Evolutionary conservation across 257 asterid species (phyloP), one percentile per base, ranked within the genome.

Genomic region (Plantago ovata): DNA sequence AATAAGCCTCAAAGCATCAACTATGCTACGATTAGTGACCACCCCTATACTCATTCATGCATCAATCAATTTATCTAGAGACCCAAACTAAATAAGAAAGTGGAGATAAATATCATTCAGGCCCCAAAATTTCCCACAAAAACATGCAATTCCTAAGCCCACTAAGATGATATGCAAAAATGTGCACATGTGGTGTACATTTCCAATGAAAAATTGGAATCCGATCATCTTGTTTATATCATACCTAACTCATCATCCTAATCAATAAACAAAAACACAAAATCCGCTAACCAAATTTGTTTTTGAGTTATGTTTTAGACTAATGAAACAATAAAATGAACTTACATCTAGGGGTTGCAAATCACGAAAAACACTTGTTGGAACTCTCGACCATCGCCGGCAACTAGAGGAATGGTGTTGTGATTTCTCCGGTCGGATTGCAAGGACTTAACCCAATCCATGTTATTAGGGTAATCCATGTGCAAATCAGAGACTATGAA

Each of bases 301-400:
- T n/a, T n/a, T n/a, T n/a, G n/a, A n/a, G n/a, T n/a, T n/a, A n/a
- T n/a, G n/a, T n/a, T n/a, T n/a, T n/a, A n/a, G 45, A 45, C 1
- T 24, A 10, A 44, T 7, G 28, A 22, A 43, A 18, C 13, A 9
- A 13, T 11, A n/a, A n/a, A n/a, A n/a, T n/a, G 41, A 4, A 40
- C 81, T 73, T 77, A 87, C 94, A 56, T 72, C 72, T 48, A 33
- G 60, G 33, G 94, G 68, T 89, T 89, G 6, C 95, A 94, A 1
- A 95, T 95, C 57, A 89, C 92, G 64, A 72, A 89, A 78, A 86
- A 84, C 16, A 89, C 94, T 6, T 64, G 95, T 16, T 60, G 66
- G 28, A 86, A 89, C 68, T 79, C 87, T 89, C 97, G 21, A 95
- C 86, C 97, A 65, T 89, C 97, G 53, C 95, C 95, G 24, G 97